Evolutionary conservation across 768 basidiomycete genomes (phyloP).

Genomic region (Russula lepida): DNA sequence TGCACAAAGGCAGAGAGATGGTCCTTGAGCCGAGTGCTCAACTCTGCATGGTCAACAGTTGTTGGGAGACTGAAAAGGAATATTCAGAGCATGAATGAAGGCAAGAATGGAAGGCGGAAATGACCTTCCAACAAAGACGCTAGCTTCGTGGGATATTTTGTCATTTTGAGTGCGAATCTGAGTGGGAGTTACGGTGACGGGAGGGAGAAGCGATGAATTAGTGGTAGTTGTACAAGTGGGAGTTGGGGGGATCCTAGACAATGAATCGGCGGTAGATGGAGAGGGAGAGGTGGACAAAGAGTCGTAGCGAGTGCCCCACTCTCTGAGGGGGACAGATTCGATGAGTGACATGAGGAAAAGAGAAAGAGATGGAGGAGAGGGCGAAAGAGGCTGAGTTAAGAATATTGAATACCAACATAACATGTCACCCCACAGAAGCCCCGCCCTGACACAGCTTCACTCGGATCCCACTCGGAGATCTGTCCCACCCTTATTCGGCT

Average conservation of each 20-base stretch:
- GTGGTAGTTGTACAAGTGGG: conserved; percentile 10
- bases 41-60: conserved; percentile 55
- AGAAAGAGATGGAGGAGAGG: not conserved
- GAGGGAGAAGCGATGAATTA: conserved; percentile 22
- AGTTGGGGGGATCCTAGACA: conserved; percentile 5
- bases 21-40: conserved; percentile 49
- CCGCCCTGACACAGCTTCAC: conserved; percentile 4
- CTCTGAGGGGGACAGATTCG: conserved; percentile 32
- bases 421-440: conserved; percentile 5
- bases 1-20: conserved; percentile 61
- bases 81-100: conserved; percentile 13
- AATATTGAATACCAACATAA: conserved; percentile 15
- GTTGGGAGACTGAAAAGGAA: conserved; percentile 49
- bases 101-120: conserved; percentile 11
- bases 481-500: conserved; percentile 11
- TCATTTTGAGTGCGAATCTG: conserved; percentile 23
- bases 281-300: conserved; percentile 47
- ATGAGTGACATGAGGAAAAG: conserved; percentile 37
- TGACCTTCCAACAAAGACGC: conserved; percentile 80
- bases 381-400: conserved; percentile 9
- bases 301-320: conserved; percentile 72
- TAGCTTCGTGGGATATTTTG: conserved; percentile 62
- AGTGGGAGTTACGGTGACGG: conserved; percentile 21
- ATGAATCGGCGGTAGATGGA: conserved; percentile 27
- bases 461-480: conserved; percentile 10